Evolutionary conservation across 331 rosid genomes (phyloP).

Genomic region (Rhamnella rubrinervis): DNA sequence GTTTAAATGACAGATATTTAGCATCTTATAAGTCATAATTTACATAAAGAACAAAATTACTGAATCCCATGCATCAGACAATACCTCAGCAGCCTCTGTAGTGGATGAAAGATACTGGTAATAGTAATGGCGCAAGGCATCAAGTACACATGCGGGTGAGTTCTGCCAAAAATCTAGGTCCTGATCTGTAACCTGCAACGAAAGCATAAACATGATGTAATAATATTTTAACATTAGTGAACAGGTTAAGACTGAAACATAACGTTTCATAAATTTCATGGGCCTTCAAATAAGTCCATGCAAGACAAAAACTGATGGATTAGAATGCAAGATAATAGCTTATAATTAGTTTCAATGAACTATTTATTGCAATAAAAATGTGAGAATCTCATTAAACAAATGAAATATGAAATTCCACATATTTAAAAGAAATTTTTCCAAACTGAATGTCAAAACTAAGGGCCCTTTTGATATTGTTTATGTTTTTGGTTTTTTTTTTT

Average conservation of each 20-base stretch:
- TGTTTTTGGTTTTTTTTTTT: too few species aligned
- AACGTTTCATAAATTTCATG: not conserved
- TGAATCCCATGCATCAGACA: slow-evolving; percentile 27
- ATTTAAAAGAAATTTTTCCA: not conserved
- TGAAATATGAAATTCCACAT: not conserved
- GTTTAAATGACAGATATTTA: too few species aligned
- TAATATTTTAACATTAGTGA: slow-evolving; percentile 21
- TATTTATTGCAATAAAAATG: not conserved
- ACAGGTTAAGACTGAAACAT: too few species aligned
- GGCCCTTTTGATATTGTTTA: too few species aligned
- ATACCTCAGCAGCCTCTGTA: slow-evolving; percentile 94
- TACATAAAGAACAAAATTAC: slow-evolving; percentile 23
- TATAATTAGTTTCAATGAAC: not conserved
- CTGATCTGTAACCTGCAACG: slow-evolving; percentile 78
- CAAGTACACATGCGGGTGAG: slow-evolving; percentile 87
- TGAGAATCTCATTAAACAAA: not conserved
- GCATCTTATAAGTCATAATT: too few species aligned
- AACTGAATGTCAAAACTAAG: not conserved
- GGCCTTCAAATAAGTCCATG: not conserved
- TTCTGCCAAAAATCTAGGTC: slow-evolving; percentile 81
- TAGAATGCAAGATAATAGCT: too few species aligned
- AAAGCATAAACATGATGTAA: slow-evolving; percentile 3
- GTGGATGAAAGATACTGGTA: slow-evolving; percentile 91
- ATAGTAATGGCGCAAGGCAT: slow-evolving; percentile 96
- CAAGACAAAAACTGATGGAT: not conserved